Percentiles rank a stretch among this genome's conserved stretches.
These are phyloP conservation scores for Tuctoria greenei DNA, from an alignment of 176 grass and related monocot species.

Conservation along the genomic window DNA sequence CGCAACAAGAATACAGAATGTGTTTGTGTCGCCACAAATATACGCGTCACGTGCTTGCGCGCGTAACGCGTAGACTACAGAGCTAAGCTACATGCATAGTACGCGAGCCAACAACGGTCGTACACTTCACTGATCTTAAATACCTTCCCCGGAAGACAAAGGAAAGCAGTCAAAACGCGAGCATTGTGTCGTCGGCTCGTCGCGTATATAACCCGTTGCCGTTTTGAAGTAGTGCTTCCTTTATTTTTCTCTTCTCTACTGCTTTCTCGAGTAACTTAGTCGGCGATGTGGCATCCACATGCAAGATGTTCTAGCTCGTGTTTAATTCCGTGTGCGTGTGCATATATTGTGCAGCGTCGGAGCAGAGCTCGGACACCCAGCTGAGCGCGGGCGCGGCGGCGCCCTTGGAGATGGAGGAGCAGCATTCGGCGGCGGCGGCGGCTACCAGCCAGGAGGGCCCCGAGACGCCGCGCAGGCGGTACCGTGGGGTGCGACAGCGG, in stretches of 20 bases:
- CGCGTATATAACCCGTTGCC: neutral
- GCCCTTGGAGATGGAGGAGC: slow-evolving; percentile 66
- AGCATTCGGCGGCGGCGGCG: neutral
- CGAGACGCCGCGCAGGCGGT: slow-evolving; percentile 41
- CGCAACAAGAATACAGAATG: slow-evolving; percentile 24
- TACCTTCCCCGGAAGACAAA: neutral
- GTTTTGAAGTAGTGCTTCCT: neutral
- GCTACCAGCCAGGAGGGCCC: slow-evolving; percentile 18
- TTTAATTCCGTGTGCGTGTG: neutral
- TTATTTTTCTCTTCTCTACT: neutral
- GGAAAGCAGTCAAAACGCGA: neutral
- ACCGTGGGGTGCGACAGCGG: slow-evolving; percentile 95
- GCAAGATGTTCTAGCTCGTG: neutral
- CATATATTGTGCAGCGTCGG: slow-evolving; percentile 41
- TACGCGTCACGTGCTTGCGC: slow-evolving; percentile 19
- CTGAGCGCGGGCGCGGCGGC: slow-evolving; percentile 1
- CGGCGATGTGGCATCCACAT: slow-evolving; percentile 29
- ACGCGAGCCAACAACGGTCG: neutral
- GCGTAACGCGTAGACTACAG: slow-evolving; percentile 24
- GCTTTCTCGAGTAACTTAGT: too few species aligned
- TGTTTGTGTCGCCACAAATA: neutral
- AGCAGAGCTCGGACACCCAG: slow-evolving; percentile 44
- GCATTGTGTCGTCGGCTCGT: neutral
- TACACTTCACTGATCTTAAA: neutral
- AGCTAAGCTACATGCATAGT: slow-evolving; percentile 6